Percentiles rank a stretch among this genome's conserved stretches.
phyloP scores from a whole-genome alignment of 306 rosid genomes.

The Vigna nakashimae region DNA sequence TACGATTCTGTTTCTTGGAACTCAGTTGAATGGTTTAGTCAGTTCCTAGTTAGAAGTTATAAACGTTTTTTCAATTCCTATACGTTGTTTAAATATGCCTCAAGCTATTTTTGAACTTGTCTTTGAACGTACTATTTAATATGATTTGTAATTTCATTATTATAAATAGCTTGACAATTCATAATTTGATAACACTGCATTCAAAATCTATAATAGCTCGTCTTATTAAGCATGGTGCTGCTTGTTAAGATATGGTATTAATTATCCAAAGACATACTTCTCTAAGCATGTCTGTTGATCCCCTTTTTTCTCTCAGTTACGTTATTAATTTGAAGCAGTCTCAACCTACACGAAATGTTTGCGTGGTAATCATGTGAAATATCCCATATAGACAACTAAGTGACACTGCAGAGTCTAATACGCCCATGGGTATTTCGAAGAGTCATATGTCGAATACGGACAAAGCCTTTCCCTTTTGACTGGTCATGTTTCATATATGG shows the following conservation, averaged over 20 bases:
- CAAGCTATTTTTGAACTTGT: not conserved
- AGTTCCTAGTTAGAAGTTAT: not conserved
- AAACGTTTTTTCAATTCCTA: not conserved
- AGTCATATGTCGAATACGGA: not conserved
- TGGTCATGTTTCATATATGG: constrained; percentile 9
- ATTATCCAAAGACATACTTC: constrained; percentile 18
- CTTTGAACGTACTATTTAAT: not conserved
- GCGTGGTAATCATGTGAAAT: constrained; percentile 23
- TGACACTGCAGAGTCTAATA: not conserved
- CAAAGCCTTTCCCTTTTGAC: constrained; percentile 14
- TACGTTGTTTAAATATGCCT: not conserved
- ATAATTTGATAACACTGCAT: not conserved
- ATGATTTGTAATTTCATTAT: not conserved
- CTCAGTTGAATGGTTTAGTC: not conserved
- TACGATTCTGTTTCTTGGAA: not conserved
- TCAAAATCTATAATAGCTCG: not conserved
- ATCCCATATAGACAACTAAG: not conserved
- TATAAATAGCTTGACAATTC: not conserved
- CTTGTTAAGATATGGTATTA: constrained; percentile 20
- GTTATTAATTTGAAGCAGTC: constrained; percentile 27
- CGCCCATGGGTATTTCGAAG: not conserved
- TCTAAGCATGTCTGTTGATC: not conserved
- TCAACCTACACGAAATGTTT: constrained; percentile 7
- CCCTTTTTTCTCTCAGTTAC: not conserved
- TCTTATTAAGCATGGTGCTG: not conserved